phyloP scores from a whole-genome alignment of 768 basidiomycete genomes.

The Trametes gibbosa region DNA sequence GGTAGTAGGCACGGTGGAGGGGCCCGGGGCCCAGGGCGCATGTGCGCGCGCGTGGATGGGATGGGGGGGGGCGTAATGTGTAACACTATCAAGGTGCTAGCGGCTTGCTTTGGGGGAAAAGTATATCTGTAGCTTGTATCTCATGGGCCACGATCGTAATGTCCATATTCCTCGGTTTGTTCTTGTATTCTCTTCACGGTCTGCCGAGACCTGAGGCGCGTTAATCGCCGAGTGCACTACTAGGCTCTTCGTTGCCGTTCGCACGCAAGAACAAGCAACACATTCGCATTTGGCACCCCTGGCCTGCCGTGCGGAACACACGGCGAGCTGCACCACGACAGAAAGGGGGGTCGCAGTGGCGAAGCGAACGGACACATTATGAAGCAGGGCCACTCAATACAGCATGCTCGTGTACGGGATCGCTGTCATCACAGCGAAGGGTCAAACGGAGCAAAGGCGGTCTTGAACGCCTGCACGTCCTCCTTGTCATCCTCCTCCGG shows the following conservation, averaged over 20 bases:
- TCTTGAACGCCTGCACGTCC: conserved; percentile 82
- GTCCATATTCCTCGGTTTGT: not conserved
- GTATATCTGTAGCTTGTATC: conserved; percentile 13
- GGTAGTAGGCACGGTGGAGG: conserved; percentile 4
- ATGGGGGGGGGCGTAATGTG: conserved; percentile 13
- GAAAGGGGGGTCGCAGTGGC: too few relatives aligned
- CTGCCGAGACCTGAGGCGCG: too few relatives aligned
- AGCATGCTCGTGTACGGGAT: not conserved
- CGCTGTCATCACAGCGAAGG: conserved; percentile 35
- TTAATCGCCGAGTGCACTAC: too few relatives aligned
- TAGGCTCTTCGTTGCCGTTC: too few relatives aligned
- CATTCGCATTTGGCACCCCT: too few relatives aligned
- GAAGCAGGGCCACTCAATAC: not conserved
- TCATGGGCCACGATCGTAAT: not conserved
- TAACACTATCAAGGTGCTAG: not conserved
- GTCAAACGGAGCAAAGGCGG: conserved; percentile 75
- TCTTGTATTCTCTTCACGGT: not conserved
- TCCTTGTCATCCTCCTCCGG: conserved; percentile 82
- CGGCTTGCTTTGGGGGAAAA: not conserved
- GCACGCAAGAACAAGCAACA: too few relatives aligned
- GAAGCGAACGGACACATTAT: not conserved
- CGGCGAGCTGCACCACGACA: too few relatives aligned
- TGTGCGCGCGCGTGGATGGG: too few relatives aligned
- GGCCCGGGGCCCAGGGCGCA: too few relatives aligned
- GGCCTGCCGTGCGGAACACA: too few relatives aligned